Base-by-base conservation (phyloP, 2,329 filamentous ascomycete species). In the Dryadomyces sulphureus region DNA sequence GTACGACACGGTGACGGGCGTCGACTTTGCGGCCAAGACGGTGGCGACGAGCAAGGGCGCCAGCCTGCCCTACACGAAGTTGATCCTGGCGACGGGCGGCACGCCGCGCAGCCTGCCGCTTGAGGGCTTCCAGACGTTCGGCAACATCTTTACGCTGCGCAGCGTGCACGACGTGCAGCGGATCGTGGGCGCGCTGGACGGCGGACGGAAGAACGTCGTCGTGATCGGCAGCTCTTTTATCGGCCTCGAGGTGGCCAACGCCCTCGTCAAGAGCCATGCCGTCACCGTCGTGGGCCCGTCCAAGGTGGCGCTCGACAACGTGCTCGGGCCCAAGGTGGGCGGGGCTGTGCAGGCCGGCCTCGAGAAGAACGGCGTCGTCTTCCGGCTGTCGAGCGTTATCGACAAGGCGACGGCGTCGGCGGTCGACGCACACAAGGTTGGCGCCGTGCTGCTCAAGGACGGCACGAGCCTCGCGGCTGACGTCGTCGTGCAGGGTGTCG, bases 181-280 rank as follows among this genome's bases (percentile, higher is more conserved):
- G 48, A 95, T 98, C 53, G 71, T 87, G 22, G 72, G 69, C 1
- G 86, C 87, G 7, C 84, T 94, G 41, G 87, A 87, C 25, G 70
- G 77, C 38, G 82, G 84, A 58, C 44, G 45, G 34, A 95, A 94
- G 72, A 95, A 94, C 63, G 79, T 98, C 53, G 87, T 94, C 41
- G 72, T 98, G 14, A 72, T 98, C 45, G 92, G 92, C 36, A 90
- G 84, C 49, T 94, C 87, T 1, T 98, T 98, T 63, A 98, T 98
- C 58, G 92, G 92, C 36, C 93, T 98, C 84, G 92, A 98, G 63
- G 77, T 93, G n/a, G 90, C 84, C 50, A 92, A 89, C 52, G 81
- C 93, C 0, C 80, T 83, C 0, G 65, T 75, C 39, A 83, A 82
- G 55, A 82, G 83, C 56, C 94, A 98, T 60, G 67, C 80, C 8